Base-by-base conservation (phyloP, 768 basidiomycete species). In the Antrodiella citrinella region DNA sequence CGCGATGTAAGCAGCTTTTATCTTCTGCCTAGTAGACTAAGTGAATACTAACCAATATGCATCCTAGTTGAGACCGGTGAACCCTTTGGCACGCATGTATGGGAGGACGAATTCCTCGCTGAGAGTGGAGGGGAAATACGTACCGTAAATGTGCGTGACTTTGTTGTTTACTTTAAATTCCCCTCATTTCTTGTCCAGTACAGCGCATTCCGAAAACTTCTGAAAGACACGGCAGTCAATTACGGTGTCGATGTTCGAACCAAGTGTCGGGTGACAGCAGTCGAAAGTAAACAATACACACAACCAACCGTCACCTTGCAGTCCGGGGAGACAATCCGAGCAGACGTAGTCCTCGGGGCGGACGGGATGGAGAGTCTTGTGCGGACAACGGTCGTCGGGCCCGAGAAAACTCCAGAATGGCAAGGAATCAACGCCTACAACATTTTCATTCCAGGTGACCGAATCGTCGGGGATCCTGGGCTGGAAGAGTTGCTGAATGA, bases 71-170 rank as follows among this genome's bases (percentile, higher is more conserved):
- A 69, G 47, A 71, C 66, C 3, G 76, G 75, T 4, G 68, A 73
- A 24, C 51, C 66, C 3, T 59, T 82, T 30, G 75, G 75, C 2
- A 55, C 59, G 4, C 70, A 77, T 25, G 63, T 67, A 35, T 72
- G 81, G 66, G 68, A 73, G 45, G 70, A 74, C 35, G 65, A 72
- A 43, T 65, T 78, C 49, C 55, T 80, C 38, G 54, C 57, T n/a
- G 76, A 78, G 51, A 68, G 70, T 0, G 73, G 74, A 10, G 77
- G 72, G 1, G 70, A 71, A 9, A 78, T 73, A 58, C 68, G 69
- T 59, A 72, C 66, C 49, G 71, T 72, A 54, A 69, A 74, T 50
- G 77, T 77, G 56, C 50, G 72, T n/a, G n/a, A n/a, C n/a, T n/a
- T n/a, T n/a, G n/a, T n/a, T n/a, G n/a, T n/a, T n/a, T n/a, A n/a